These are phyloP conservation scores for Prunus davidiana DNA, from an alignment of 306 rosid genomes.

Conservation along the genomic window DNA sequence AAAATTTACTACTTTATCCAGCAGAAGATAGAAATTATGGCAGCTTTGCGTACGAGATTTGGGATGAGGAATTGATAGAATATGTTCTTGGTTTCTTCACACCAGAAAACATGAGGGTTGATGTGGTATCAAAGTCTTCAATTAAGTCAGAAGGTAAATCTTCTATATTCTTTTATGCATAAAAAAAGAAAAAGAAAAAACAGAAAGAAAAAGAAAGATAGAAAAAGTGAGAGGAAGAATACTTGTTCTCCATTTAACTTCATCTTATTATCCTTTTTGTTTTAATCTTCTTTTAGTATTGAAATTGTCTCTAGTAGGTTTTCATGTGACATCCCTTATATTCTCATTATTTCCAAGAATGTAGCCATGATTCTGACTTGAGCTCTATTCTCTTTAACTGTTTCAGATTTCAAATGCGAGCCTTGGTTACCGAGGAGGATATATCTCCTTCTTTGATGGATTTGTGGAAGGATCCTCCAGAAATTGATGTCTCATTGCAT, in stretches of 20 bases:
- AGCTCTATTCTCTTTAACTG: constrained; percentile 6
- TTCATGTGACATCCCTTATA: not conserved
- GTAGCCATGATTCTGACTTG: not conserved
- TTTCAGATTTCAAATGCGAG: too few relatives aligned
- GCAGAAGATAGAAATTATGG: constrained; percentile 85
- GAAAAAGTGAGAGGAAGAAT: not conserved
- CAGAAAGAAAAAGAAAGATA: not conserved
- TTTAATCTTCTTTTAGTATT: not conserved
- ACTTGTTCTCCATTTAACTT: not conserved
- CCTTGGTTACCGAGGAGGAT: too few relatives aligned
- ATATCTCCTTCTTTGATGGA: too few relatives aligned
- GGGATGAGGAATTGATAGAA: constrained; percentile 74
- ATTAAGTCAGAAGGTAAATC: constrained; percentile 50
- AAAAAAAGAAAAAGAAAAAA: not conserved
- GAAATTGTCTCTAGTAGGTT: not conserved
- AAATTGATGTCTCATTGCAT: constrained; percentile 59
- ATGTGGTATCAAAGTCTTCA: constrained; percentile 68
- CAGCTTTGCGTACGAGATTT: constrained; percentile 62
- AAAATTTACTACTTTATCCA: constrained; percentile 61
- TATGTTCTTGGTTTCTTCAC: constrained; percentile 69
- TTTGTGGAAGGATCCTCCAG: too few relatives aligned
- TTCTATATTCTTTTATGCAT: not conserved
- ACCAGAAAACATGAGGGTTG: constrained; percentile 95
- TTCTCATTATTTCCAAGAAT: not conserved
- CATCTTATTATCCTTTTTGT: not conserved